A percentile compares a stretch with the other conserved stretches of the same genome.
Evolutionary conservation across 345 rosid species (phyloP).

Genomic region (Cardiospermum halicacabum): DNA sequence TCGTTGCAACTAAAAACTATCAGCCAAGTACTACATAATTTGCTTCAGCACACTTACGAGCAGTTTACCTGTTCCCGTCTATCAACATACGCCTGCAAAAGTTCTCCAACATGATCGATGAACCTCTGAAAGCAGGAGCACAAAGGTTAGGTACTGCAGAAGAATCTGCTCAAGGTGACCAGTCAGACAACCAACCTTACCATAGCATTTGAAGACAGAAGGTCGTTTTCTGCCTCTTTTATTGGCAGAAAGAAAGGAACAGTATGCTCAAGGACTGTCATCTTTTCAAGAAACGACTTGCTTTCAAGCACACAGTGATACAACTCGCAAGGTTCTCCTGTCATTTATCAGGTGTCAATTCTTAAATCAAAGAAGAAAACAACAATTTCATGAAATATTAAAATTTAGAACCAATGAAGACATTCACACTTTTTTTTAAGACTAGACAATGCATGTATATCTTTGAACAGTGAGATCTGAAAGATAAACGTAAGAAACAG

Average conservation of each 20-base stretch:
- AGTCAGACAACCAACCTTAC: constrained; percentile 40
- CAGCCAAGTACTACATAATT: background rate
- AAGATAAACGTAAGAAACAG: background rate
- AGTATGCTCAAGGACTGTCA: constrained; percentile 92
- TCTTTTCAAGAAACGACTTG: constrained; percentile 90
- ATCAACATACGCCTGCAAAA: constrained; percentile 88
- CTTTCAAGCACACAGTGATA: constrained; percentile 91
- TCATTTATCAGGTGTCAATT: constrained; percentile 8
- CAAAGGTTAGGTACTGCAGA: background rate
- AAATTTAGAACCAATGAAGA: background rate
- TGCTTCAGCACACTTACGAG: constrained; percentile 8
- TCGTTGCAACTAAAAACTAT: constrained; percentile 1
- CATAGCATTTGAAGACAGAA: constrained; percentile 85
- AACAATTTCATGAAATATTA: background rate
- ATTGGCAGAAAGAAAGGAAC: constrained; percentile 91
- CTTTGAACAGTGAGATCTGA: background rate
- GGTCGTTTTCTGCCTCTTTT: constrained; percentile 85
- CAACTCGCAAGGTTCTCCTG: constrained; percentile 83
- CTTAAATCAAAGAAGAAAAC: background rate
- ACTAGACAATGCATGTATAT: background rate
- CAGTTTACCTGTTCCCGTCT: constrained; percentile 82
- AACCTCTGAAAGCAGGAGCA: constrained; percentile 59
- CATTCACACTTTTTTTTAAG: background rate
- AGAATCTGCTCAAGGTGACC: constrained; percentile 13
- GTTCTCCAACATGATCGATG: constrained; percentile 79